Evolutionary conservation across 441 rosid genomes (phyloP), one percentile per base, ranked within the genome.

Genomic region (Capsella rubella): DNA sequence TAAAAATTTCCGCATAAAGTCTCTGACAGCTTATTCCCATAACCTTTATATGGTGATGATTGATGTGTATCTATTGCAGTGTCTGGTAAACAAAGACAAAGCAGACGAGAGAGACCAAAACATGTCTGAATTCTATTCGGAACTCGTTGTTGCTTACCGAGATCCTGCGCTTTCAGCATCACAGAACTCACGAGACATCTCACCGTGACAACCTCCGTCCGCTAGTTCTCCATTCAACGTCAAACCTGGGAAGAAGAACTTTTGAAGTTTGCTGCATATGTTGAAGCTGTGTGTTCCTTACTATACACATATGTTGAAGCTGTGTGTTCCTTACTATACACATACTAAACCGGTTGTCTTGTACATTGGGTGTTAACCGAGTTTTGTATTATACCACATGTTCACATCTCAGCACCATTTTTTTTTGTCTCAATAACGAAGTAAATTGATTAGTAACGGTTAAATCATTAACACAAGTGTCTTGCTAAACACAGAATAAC

Each of bases 51-150:
- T 69, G 66, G 29, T 50, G 54, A 50, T 21, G 54, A 50, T 46
- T 12, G 49, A 31, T 32, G 15, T n/a, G 18, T 8, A 66, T 21
- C n/a, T 71, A 43, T 70, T 29, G 82, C 90, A 92, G 99, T 89
- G 92, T 73, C 78, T 95, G 74, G 82, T 81, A 40, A 90, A 83
- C 86, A 92, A 86, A 79, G 99, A 90, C 76, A 87, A 59, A 77
- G 84, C 77, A 73, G 89, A 90, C 78, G 82, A 78, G 79, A 84
- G 84, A 55, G 89, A 88, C 14, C 84, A 86, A 18, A 55, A 67
- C 25, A 89, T 92, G 81, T 37, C 81, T 4, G 93, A 86, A 60
- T 92, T 92, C 73, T 87, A 79, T 45, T 76, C 85, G 4, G 78
- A 88, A 56, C 78, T 95, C 43, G 83, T 78, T 2, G 82, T 84